Conservation (phyloP, 108 stramenopile genomes). For the Aurantiochytrium sp. region DNA sequence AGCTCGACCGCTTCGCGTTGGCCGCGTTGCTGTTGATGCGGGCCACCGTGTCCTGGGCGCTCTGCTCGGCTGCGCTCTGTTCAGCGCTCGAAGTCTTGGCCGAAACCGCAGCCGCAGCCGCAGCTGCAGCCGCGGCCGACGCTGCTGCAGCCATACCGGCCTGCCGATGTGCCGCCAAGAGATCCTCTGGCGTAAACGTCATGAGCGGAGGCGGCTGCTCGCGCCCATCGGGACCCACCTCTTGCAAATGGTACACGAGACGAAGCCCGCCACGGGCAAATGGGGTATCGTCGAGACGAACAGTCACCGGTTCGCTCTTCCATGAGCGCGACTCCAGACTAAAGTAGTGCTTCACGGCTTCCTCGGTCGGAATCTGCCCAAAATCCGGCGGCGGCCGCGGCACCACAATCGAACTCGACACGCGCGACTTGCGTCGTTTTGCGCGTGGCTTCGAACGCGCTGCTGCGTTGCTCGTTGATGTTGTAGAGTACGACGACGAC, state of each 20-base stretch:
- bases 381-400: neutral
- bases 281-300: neutral
- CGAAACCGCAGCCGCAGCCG: neutral
- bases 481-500: neutral
- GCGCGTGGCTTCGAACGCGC: neutral
- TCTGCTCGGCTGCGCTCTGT: neutral
- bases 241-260: slow-evolving; percentile 13
- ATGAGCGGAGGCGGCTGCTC: neutral
- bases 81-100: neutral
- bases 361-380: neutral
- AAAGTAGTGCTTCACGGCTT: slow-evolving; percentile 11
- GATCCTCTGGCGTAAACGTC: neutral
- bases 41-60: neutral
- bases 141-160: neutral
- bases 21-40: neutral
- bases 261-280: neutral
- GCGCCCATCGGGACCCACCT: neutral
- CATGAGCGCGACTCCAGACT: neutral
- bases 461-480: neutral
- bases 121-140: neutral
- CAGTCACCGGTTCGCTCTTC: neutral
- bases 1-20: neutral
- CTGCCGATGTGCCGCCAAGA: neutral
- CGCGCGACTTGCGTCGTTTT: neutral
- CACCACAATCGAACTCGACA: slow-evolving; percentile 13